phyloP scores from a whole-genome alignment of 805 yeast genomes.

The Saccharomycopsis javanensis region DNA sequence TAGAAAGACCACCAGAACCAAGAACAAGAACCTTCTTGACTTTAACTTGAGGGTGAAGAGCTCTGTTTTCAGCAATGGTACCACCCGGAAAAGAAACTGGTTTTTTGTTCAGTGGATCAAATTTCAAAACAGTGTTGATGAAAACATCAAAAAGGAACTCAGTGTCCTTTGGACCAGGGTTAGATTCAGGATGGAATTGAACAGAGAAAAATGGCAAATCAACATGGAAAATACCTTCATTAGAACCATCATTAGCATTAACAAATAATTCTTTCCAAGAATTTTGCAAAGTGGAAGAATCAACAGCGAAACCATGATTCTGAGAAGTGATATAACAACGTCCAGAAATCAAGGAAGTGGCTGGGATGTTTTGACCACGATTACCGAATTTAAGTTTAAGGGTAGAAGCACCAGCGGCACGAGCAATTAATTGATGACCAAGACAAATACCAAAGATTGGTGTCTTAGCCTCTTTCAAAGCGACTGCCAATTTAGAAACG shows the following conservation, averaged over 20 bases:
- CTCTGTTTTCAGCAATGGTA: slow-evolving; percentile 55
- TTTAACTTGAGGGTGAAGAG: slow-evolving; percentile 72
- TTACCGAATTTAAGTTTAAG: slow-evolving; percentile 92
- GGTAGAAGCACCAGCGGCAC: slow-evolving; percentile 93
- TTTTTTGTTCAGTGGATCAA: slow-evolving; percentile 45
- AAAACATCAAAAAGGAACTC: slow-evolving; percentile 94
- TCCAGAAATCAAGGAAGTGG: slow-evolving; percentile 82
- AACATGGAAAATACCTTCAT: slow-evolving; percentile 94
- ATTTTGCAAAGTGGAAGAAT: slow-evolving; percentile 54
- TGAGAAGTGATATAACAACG: slow-evolving; percentile 98
- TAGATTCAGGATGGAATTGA: slow-evolving; percentile 98
- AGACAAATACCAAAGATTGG: slow-evolving; percentile 97
- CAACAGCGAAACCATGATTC: slow-evolving; percentile 98
- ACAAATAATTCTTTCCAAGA: slow-evolving; percentile 95
- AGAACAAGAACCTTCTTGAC: slow-evolving; percentile 84
- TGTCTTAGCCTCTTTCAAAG: slow-evolving; percentile 55
- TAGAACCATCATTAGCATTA: slow-evolving; percentile 93
- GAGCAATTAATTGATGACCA: slow-evolving; percentile 93
- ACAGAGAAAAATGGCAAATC: slow-evolving; percentile 89
- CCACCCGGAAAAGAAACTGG: slow-evolving; percentile 93
- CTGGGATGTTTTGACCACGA: slow-evolving; percentile 98
- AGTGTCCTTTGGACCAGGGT: slow-evolving; percentile 99
- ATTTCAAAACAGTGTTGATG: slow-evolving; percentile 67
- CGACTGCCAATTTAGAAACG: slow-evolving; percentile 48
- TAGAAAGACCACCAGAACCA: slow-evolving; percentile 97